Conservation (phyloP, 139 green algal species). For the Eudorina sp. region DNA sequence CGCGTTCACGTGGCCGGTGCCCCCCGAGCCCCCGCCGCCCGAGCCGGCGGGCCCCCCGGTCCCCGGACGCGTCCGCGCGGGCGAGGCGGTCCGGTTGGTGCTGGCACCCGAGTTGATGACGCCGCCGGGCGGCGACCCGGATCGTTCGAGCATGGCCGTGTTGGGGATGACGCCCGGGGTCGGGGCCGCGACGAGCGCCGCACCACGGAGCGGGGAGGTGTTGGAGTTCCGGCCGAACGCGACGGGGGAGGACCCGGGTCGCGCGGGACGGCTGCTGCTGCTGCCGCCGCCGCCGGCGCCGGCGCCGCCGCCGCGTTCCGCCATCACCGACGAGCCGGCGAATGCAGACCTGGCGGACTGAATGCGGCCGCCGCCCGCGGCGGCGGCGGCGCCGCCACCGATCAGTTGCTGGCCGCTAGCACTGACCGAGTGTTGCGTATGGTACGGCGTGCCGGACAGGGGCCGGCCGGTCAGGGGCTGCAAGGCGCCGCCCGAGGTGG, state of each 20-base stretch:
- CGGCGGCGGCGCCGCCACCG: neutral
- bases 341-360: slow-evolving; percentile 27
- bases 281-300: neutral
- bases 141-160: neutral
- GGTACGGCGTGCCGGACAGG: slow-evolving; percentile 2
- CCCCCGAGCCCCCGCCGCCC: slow-evolving; percentile 12
- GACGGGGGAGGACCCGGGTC: slow-evolving; percentile 36
- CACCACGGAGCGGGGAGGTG: slow-evolving; percentile 34
- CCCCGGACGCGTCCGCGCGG: slow-evolving; percentile 1
- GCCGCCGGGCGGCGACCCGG: neutral
- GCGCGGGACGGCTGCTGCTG: neutral
- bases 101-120: neutral
- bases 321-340: neutral
- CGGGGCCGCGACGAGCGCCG: neutral
- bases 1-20: slow-evolving; percentile 56
- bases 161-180: slow-evolving; percentile 21
- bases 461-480: neutral
- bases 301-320: neutral
- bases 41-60: neutral
- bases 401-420: neutral
- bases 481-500: neutral
- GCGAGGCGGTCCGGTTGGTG: neutral
- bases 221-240: slow-evolving; percentile 31
- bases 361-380: neutral
- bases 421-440: slow-evolving; percentile 1